Base-by-base conservation (phyloP, 2,329 filamentous ascomycete species). In the Diaporthe capsici region DNA sequence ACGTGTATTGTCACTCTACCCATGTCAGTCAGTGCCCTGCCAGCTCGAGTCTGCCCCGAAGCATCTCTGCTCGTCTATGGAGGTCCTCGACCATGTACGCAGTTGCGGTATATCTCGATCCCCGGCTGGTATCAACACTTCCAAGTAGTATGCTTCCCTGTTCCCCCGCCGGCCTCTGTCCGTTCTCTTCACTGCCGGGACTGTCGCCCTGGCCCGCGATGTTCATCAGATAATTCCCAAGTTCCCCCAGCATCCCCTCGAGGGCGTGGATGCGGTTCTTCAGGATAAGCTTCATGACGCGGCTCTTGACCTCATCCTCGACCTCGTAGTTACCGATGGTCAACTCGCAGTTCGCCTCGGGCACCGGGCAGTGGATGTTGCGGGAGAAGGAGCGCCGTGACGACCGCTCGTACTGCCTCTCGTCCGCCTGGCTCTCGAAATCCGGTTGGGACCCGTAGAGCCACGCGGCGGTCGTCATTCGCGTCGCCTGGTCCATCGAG, bases 261-360 rank as follows among this genome's bases (percentile, higher is more conserved):
- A 53, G 9, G 9, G 49, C 49, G 4, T 0, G 7, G 7, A 53
- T 2, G n/a, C 49, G 49, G n/a, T 25, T 9, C n/a, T 25, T 53
- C 22, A 53, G 8, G n/a, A 53, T 53, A 9, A 25, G 49, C n/a
- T 53, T 53, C 49, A 53, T 53, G 9, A 53, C 49, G 22, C 49
- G 49, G n/a, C 49, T 53, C 49, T 53, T 53, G n/a, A 53, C 49
- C 49, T 53, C 49, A n/a, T 9, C 49, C 2, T 53, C 57, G 22
- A 61, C 34, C 57, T 61, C 57, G 31, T 61, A 61, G 17, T 22
- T 61, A 2, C 57, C 57, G 20, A 61, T 61, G 8, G 57, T 61
- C 57, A 61, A 25, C 20, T 61, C 57, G 57, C 57, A 61, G 31
- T 61, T 61, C 22, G 57, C 57, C 57, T 61, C 57, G 2, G 57